Base-by-base conservation (phyloP, 139 green algal genomes). In the Nannochloris sp. region DNA sequence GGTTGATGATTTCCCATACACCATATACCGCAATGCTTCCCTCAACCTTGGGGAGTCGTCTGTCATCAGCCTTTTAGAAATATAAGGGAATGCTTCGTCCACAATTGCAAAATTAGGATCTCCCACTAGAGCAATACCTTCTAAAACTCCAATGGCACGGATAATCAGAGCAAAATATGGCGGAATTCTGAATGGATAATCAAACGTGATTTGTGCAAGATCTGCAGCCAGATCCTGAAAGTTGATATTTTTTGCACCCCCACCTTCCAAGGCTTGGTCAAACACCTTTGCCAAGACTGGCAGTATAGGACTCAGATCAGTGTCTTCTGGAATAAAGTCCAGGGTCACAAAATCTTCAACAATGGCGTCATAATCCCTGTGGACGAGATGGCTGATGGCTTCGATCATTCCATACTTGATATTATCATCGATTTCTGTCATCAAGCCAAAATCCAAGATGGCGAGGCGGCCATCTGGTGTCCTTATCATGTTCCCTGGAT, bases 341-440 rank as follows among this genome's bases (percentile, higher is more conserved):
- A 99, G 83, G 0, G 91, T 95, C 4, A 98, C 93, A 84, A 99
- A 99, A 78, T 98, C 93, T 73, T 88, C 70, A 15, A 92, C 86
- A 62, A 97, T 97, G 21, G 86, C 85, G 43, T 95, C 87, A 55
- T 98, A 98, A 78, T 98, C 92, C 18, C 92, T 76, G 80, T 99
- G 93, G 60, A 99, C 96, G 34, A 99, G 83, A 72, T 99, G 93
- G 37, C 70, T 81, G 70, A 98, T 96, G 15, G 93, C 93, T 70
- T 99, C 93, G 36, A 99, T 96, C 93, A 99, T 98, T 56, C 93
- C 93, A 70, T 88, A 96, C 73, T 95, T 96, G 78, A 95, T 89
- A 67, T 94, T 72, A 48, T 95, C 83, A 68, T 91, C 82, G 0
- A 94, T 64, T 51, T 87, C 48, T 11, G 61, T 80, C 83, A 95